These are phyloP conservation scores for Pseudonitzschia pungens DNA, from an alignment of 108 stramenopile genomes.

Conservation along the genomic window DNA sequence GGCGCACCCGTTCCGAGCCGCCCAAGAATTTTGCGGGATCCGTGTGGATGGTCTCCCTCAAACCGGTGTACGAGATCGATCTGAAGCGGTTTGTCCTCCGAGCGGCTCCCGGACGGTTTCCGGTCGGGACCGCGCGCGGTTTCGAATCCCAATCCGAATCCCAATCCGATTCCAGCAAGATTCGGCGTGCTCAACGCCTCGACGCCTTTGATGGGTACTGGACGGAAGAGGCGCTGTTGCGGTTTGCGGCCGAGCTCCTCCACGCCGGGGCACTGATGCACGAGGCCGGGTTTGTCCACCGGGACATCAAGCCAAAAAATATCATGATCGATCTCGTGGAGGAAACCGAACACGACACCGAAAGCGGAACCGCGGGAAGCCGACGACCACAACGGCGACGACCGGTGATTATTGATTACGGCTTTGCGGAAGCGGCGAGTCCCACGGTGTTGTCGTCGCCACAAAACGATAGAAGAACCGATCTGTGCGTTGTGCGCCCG, in stretches of 20 bases:
- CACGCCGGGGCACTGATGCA: slow-evolving; percentile 19
- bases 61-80: slow-evolving; percentile 32
- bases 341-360: no score
- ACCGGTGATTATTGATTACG: slow-evolving; percentile 32
- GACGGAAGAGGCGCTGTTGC: not conserved
- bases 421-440: slow-evolving; percentile 19
- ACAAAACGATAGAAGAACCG: no score
- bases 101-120: not conserved
- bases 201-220: not conserved
- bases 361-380: no score
- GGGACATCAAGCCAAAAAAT: slow-evolving; percentile 86
- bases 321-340: slow-evolving; percentile 39
- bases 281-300: slow-evolving; percentile 55
- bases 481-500: slow-evolving; percentile 14
- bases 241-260: slow-evolving; percentile 11
- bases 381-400: not conserved
- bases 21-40: slow-evolving; percentile 8
- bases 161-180: no score
- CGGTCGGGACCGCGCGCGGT: not conserved
- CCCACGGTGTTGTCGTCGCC: no score
- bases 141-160: not conserved
- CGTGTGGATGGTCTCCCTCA: slow-evolving; percentile 20
- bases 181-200: no score
- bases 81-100: slow-evolving; percentile 8
- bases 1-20: slow-evolving; percentile 4